Base-by-base conservation (phyloP, 2,329 filamentous ascomycete genomes). In the Xylaria digitata region DNA sequence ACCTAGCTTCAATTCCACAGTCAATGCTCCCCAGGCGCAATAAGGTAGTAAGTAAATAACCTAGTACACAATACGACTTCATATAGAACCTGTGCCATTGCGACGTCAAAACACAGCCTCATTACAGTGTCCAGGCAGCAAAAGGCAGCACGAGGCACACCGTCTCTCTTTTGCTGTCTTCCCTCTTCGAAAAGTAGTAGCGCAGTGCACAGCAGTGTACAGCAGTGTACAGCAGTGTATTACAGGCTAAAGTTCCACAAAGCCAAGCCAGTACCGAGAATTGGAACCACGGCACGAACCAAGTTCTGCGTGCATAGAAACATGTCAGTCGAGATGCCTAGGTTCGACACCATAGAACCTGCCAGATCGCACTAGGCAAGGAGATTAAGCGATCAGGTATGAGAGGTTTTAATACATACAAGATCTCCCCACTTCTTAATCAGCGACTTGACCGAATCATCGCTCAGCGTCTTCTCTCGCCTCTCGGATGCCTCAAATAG, bases 231-330 rank as follows among this genome's bases (percentile, higher is more conserved):
- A n/a, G n/a, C n/a, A 26, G 26, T 26, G 26, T 53, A 32, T 52
- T 57, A 71, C 52, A 70, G 40, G 61, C 62, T 63, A 26, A 78
- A 65, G 59, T 74, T 74, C 71, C 73, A 77, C 61, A 78, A 57
- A 8, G 73, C 76, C 57, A 77, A 63, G 48, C 68, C 69, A n/a
- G 76, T 74, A 26, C 77, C 78, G 23, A 74, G 57, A 52, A 77
- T 61, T 61, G 74, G 73, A 48, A 75, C 66, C 21, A 72, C 43
- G 15, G 71, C 69, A 56, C 76, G 67, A 32, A 68, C 66, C 52
- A 71, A 53, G 58, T 77, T 77, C 54, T 26, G 26, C 26, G 26
- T 26, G 26, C 26, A 26, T 26, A 26, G 26, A 26, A 26, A 26
- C 26, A 26, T 26, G 26, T 26, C 26, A 26, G 26, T 26, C 26